Base-by-base conservation (phyloP, 176 grass and related monocot species). In the Canna indica region DNA sequence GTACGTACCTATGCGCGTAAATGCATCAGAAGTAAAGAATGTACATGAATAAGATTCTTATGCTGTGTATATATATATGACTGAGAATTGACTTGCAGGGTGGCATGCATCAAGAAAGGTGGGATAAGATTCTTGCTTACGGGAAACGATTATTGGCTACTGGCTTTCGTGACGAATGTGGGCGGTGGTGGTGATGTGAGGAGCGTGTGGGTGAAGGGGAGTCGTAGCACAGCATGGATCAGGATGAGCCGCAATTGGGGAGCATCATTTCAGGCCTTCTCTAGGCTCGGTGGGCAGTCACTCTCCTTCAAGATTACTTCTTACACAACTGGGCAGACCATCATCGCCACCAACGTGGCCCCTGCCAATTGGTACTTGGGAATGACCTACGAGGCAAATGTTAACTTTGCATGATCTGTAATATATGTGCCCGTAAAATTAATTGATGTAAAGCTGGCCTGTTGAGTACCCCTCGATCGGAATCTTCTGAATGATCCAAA, bases 161-260 rank as follows among this genome's bases (percentile, higher is more conserved):
- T 93, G 59, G 86, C 73, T 15, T 90, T 77, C 68, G 81, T 97
- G 42, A 85, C 78, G 82, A 99, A 93, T 57, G 82, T 93, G 1
- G 86, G 59, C 44, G 89, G 84, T 29, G 89, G 76, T 28, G 89
- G 86, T 0, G 86, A 97, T 76, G 59, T 97, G 35, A 35, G 22
- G 0, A 81, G 81, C 31, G 69, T 92, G 82, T 79, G 67, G 63
- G 86, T 93, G 59, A 85, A 73, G 58, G 68, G 81, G 16, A 62
- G 45, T n/a, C n/a, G n/a, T 54, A 15, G 64, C 2, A 59, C 69
- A 15, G 76, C 71, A 24, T 97, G 86, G 88, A 61, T 83, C 6
- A 28, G 59, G 31, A 90, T 97, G 88, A 93, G 36, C 74, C 89
- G 79, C 46, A 90, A 88, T 78, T 99, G 89, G 89, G 94, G 89